A percentile compares a stretch with the other conserved stretches of the same genome.
These are phyloP conservation scores for Cytospora paraplurivora DNA, from an alignment of 2,329 filamentous ascomycete genomes.

Conservation along the genomic window DNA sequence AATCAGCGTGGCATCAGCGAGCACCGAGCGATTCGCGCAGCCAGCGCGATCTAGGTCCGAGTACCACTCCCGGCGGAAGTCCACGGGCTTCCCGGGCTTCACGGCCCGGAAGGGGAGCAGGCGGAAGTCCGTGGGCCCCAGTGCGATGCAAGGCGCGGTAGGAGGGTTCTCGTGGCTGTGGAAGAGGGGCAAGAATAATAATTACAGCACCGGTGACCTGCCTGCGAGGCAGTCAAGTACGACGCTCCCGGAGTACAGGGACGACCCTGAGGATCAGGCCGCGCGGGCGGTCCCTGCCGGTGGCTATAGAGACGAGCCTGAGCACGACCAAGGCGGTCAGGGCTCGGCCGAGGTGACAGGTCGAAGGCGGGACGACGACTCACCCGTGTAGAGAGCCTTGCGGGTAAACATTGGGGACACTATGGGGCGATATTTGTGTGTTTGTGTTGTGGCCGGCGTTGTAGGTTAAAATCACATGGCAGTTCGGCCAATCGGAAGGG, in stretches of 20 bases:
- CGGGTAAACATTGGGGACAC: constrained; percentile 13
- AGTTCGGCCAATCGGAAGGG: constrained; percentile 6
- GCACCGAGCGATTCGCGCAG: constrained; percentile 6
- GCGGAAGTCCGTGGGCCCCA: constrained; percentile 40
- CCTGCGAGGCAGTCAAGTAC: constrained; percentile 15
- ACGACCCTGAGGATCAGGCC: constrained; percentile 24
- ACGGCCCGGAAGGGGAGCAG: constrained; percentile 51
- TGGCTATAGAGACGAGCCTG: constrained; percentile 18
- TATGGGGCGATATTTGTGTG: background rate
- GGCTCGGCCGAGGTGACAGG: constrained; percentile 18
- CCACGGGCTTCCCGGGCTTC: constrained; percentile 64
- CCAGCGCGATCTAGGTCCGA: constrained; percentile 19
- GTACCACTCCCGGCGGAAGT: constrained; percentile 54
- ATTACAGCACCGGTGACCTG: constrained; percentile 16
- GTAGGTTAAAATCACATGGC: constrained; percentile 16
- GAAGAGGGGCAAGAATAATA: constrained; percentile 31
- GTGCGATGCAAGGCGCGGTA: constrained; percentile 52
- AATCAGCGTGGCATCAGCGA: constrained; percentile 17
- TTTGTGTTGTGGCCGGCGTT: constrained; percentile 15
- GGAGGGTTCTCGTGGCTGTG: constrained; percentile 61
- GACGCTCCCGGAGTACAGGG: constrained; percentile 28
- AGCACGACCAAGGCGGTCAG: background rate
- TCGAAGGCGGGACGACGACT: constrained; percentile 25
- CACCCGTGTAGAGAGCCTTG: constrained; percentile 27
- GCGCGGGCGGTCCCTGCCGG: constrained; percentile 4